A percentile compares a stretch with the other conserved stretches of the same genome.
Conservation (phyloP, 163 green algal species). For the Scenedesmus sp. region DNA sequence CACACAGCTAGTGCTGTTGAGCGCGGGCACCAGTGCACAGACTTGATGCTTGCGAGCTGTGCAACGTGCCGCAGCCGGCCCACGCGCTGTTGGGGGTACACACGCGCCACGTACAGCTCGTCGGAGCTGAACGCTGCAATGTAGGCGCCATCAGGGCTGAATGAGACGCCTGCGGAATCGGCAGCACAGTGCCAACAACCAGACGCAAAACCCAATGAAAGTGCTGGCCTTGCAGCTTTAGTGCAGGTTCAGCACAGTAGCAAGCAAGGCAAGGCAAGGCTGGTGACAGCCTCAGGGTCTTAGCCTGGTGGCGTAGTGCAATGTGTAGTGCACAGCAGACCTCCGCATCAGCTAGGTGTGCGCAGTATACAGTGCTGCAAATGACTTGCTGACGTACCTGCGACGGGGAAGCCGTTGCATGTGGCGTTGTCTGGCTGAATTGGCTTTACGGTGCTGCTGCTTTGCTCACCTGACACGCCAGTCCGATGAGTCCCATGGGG, state of each 20-base stretch:
- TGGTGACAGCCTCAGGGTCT: background rate
- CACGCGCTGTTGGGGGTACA: background rate
- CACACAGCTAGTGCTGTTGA: conserved; percentile 4
- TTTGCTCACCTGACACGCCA: background rate
- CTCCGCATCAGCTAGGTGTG: background rate
- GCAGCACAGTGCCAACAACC: background rate
- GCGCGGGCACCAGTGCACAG: conserved; percentile 17
- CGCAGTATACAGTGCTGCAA: background rate
- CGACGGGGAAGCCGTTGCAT: background rate
- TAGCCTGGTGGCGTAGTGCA: background rate
- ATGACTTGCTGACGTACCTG: too few relatives aligned
- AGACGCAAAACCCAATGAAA: background rate
- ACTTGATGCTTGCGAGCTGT: background rate
- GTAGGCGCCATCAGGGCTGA: background rate
- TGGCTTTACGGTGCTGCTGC: background rate
- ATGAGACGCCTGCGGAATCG: background rate
- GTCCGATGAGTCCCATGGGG: background rate
- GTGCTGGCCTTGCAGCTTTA: background rate
- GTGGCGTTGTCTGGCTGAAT: background rate
- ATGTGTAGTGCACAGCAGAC: background rate
- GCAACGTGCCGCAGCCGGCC: background rate
- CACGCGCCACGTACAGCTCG: background rate
- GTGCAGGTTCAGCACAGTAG: background rate
- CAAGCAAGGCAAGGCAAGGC: too few relatives aligned
- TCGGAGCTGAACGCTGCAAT: conserved; percentile 19